Evolutionary conservation across 768 basidiomycete genomes (phyloP).

Genomic region (Pleurotus djamor): DNA sequence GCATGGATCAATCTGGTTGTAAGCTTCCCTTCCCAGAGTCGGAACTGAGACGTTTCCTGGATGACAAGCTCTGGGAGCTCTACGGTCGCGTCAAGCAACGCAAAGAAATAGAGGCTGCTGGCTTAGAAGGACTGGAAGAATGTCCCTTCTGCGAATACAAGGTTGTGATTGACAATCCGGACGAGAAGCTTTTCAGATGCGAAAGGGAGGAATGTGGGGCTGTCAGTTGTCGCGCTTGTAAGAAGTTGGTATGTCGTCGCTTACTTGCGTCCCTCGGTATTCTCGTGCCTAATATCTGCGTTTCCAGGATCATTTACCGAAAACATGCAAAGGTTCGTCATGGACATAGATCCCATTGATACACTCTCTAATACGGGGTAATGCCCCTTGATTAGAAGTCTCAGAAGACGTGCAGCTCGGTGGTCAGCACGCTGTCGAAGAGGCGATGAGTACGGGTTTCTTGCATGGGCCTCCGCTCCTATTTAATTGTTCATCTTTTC

Average conservation of each 20-base stretch:
- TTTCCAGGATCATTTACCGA: constrained; percentile 75
- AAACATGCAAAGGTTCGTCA: constrained; percentile 66
- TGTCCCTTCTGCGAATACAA: constrained; percentile 92
- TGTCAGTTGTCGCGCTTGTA: constrained; percentile 79
- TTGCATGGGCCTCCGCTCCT: neutral
- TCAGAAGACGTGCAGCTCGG: constrained; percentile 75
- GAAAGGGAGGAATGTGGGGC: constrained; percentile 65
- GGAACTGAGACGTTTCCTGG: constrained; percentile 67
- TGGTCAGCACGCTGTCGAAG: constrained; percentile 78
- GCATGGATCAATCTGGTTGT: constrained; percentile 83
- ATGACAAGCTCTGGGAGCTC: constrained; percentile 61
- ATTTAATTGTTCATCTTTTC: neutral
- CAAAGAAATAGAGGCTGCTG: constrained; percentile 78
- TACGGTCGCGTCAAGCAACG: constrained; percentile 76
- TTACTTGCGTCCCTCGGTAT: constrained; percentile 1
- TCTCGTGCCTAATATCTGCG: constrained; percentile 1
- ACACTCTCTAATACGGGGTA: neutral
- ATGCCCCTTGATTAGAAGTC: constrained; percentile 46
- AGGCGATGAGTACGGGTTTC: constrained; percentile 81
- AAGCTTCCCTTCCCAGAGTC: constrained; percentile 62
- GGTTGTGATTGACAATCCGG: constrained; percentile 66
- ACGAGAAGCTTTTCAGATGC: constrained; percentile 62
- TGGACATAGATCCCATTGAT: neutral
- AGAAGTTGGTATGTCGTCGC: constrained; percentile 53
- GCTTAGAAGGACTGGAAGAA: constrained; percentile 77